A percentile compares a stretch with the other conserved stretches of the same genome.
These are phyloP conservation scores for Penicillium aurantiogriseum DNA, from an alignment of 2,329 filamentous ascomycete genomes.

Conservation along the genomic window DNA sequence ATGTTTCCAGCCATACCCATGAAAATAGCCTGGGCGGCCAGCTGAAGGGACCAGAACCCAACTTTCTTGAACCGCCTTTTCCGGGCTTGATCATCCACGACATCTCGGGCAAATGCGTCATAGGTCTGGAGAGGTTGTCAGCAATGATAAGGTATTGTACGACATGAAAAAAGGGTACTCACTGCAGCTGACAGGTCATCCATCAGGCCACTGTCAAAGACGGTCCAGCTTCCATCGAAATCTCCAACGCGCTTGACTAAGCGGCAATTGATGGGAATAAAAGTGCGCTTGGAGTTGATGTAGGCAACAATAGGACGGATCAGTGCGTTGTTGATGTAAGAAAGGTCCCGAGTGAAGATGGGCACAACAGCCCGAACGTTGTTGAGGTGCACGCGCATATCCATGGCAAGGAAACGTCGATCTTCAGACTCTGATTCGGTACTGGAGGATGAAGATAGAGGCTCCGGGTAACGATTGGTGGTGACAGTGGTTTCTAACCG, in stretches of 20 bases:
- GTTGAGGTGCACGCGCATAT: slow-evolving; percentile 91
- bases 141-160: neutral
- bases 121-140: slow-evolving; percentile 61
- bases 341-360: slow-evolving; percentile 85
- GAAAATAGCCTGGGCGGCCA: slow-evolving; percentile 90
- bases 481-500: slow-evolving; percentile 90
- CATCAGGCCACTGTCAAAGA: slow-evolving; percentile 91
- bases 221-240: slow-evolving; percentile 93
- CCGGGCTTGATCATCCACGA: slow-evolving; percentile 83
- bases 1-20: slow-evolving; percentile 89
- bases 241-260: slow-evolving; percentile 86
- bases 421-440: slow-evolving; percentile 44
- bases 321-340: slow-evolving; percentile 93
- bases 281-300: slow-evolving; percentile 92
- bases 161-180: slow-evolving; percentile 22
- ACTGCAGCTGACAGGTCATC: slow-evolving; percentile 86
- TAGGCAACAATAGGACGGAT: slow-evolving; percentile 96
- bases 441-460: slow-evolving; percentile 16
- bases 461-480: slow-evolving; percentile 61
- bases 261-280: slow-evolving; percentile 91
- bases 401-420: slow-evolving; percentile 83
- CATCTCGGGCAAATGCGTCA: slow-evolving; percentile 86
- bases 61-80: slow-evolving; percentile 90
- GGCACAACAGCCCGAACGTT: slow-evolving; percentile 91
- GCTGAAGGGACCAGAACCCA: slow-evolving; percentile 89